These are phyloP conservation scores for Mortierella sp. DNA, from an alignment of 371 early-diverging fungal species.

Conservation along the genomic window DNA sequence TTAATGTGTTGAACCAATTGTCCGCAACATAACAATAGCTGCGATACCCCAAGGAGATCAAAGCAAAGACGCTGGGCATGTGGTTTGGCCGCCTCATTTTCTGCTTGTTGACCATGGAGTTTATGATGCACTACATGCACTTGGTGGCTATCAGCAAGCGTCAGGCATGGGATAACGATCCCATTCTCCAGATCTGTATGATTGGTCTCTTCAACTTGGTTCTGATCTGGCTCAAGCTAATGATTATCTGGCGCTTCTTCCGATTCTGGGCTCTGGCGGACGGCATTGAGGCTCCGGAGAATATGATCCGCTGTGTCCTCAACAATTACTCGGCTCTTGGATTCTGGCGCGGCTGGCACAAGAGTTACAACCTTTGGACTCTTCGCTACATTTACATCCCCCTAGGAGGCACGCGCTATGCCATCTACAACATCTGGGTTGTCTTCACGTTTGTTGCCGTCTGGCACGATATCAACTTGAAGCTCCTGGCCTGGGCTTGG, in stretches of 20 bases:
- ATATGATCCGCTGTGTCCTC: conserved; percentile 94
- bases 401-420: conserved; percentile 82
- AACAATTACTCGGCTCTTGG: conserved; percentile 92
- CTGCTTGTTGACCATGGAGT: conserved; percentile 83
- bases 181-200: conserved; percentile 82
- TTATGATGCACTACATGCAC: conserved; percentile 83
- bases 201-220: conserved; percentile 88
- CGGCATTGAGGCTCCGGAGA: conserved; percentile 88
- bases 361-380: conserved; percentile 92
- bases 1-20: conserved; percentile 4
- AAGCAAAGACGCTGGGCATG: conserved; percentile 44
- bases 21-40: conserved; percentile 49
- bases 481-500: conserved; percentile 95
- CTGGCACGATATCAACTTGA: conserved; percentile 95
- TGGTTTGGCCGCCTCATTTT: conserved; percentile 68
- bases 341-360: conserved; percentile 97
- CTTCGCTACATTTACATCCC: conserved; percentile 94
- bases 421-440: conserved; percentile 79
- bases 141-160: conserved; percentile 90
- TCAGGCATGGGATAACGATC: conserved; percentile 81
- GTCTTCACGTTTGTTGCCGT: conserved; percentile 96
- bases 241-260: conserved; percentile 96
- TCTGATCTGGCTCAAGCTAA: conserved; percentile 93
- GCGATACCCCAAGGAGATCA: conserved; percentile 65
- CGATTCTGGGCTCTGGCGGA: conserved; percentile 93